Percentiles rank a stretch among this genome's conserved stretches.
These are phyloP conservation scores for Talaromyces proteolyticus DNA, from an alignment of 495 filamentous ascomycete species.

Conservation along the genomic window DNA sequence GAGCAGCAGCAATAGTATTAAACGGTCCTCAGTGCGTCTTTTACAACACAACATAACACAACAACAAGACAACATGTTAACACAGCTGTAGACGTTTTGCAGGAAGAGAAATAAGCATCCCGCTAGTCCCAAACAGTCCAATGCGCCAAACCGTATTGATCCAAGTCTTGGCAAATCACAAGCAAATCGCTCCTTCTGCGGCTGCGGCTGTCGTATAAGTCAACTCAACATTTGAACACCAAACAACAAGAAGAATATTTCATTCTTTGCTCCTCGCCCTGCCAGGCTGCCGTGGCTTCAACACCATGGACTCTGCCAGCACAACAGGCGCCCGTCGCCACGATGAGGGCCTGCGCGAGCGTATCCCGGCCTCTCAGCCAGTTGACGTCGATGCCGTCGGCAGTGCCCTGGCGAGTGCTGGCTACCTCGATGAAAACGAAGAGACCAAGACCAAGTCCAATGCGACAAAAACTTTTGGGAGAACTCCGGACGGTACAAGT, in stretches of 20 bases:
- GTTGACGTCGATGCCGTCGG: constrained; percentile 25
- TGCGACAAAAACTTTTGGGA: constrained; percentile 75
- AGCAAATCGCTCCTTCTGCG: too few species aligned
- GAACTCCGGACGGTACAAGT: constrained; percentile 88
- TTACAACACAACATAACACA: too few species aligned
- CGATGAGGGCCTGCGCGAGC: constrained; percentile 39
- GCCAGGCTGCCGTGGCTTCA: too few species aligned
- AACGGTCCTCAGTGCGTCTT: too few species aligned
- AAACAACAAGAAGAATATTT: background rate
- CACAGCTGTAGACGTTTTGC: too few species aligned
- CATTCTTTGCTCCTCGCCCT: constrained; percentile 14
- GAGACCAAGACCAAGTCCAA: constrained; percentile 40
- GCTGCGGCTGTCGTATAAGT: background rate
- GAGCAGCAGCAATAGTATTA: too few species aligned
- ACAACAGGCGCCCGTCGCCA: constrained; percentile 37
- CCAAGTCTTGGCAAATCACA: background rate
- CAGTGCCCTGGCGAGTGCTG: constrained; percentile 18
- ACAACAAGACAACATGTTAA: too few species aligned
- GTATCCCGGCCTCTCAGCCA: constrained; percentile 26
- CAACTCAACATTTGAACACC: background rate
- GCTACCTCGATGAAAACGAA: constrained; percentile 28
- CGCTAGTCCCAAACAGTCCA: background rate
- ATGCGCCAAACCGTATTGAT: background rate
- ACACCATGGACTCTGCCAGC: constrained; percentile 39
- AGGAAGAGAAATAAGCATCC: too few species aligned